phyloP scores from a whole-genome alignment of 768 basidiomycete species.

The Thelephora ganbajun region DNA sequence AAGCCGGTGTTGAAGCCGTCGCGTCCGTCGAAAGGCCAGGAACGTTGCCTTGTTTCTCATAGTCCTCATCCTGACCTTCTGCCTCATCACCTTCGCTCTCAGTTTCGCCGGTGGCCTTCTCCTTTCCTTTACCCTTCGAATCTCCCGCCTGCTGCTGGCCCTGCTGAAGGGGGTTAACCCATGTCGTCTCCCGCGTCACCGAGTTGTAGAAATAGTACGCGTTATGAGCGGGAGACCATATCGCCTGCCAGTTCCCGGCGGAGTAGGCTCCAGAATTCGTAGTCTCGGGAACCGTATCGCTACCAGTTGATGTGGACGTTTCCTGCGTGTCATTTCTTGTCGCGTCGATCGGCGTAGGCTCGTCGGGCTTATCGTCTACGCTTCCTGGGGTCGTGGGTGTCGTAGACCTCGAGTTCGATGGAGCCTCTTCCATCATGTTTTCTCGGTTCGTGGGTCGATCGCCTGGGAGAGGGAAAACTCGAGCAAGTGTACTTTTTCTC shows the following conservation, averaged over 20 bases:
- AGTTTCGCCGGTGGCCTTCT: neutral
- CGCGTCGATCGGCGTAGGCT: no score
- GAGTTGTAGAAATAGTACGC: slow-evolving; percentile 81
- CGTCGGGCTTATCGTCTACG: no score
- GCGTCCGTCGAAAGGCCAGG: slow-evolving; percentile 6
- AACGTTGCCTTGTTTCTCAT: neutral
- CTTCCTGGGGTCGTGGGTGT: no score
- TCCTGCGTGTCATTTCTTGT: neutral
- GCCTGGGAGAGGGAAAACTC: no score
- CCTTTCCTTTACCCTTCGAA: neutral
- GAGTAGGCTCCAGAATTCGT: slow-evolving; percentile 6
- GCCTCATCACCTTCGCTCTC: neutral
- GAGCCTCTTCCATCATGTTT: no score
- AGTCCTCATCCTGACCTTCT: no score
- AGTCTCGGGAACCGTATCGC: slow-evolving; percentile 2
- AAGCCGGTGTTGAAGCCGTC: slow-evolving; percentile 10
- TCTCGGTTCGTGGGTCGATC: no score
- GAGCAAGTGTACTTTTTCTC: no score
- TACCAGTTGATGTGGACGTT: neutral
- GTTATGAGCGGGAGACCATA: slow-evolving; percentile 64
- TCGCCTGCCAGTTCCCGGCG: slow-evolving; percentile 54
- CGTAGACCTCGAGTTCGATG: no score
- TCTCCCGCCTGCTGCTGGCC: neutral
- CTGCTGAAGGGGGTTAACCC: slow-evolving; percentile 58
- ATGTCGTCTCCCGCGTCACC: slow-evolving; percentile 66